A percentile compares a stretch with the other conserved stretches of the same genome.
These are phyloP conservation scores for Nicotiana rustica DNA, from an alignment of 305 asterid species.

Conservation along the genomic window DNA sequence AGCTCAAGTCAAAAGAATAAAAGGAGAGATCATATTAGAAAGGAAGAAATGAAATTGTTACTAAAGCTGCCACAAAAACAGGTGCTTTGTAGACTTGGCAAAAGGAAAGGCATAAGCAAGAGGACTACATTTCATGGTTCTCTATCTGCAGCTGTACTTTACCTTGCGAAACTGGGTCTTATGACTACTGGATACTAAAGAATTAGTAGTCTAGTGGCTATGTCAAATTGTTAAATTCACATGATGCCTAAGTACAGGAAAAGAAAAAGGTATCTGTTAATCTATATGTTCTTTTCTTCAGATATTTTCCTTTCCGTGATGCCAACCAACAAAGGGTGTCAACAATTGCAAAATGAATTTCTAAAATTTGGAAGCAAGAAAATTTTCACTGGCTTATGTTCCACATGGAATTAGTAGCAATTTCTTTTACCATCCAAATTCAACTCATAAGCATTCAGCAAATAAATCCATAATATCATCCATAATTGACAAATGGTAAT, in stretches of 20 bases:
- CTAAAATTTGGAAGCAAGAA: background rate
- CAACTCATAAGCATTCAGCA: background rate
- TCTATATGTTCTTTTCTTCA: constrained; percentile 22
- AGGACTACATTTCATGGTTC: background rate
- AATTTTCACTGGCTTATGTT: background rate
- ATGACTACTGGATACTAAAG: background rate
- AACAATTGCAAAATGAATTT: constrained; percentile 7
- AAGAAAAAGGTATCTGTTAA: background rate
- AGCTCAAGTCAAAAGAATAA: constrained; percentile 23
- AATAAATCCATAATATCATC: background rate
- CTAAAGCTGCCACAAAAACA: background rate
- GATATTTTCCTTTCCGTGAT: background rate
- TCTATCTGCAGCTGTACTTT: background rate
- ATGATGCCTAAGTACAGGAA: background rate
- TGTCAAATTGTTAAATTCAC: constrained; percentile 3
- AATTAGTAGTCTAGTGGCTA: constrained; percentile 3
- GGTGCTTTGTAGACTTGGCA: background rate
- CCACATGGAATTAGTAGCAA: background rate
- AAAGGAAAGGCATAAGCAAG: background rate
- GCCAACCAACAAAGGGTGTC: background rate
- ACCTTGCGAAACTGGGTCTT: background rate
- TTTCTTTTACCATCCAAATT: background rate
- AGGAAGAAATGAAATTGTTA: background rate
- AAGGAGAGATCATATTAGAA: background rate
- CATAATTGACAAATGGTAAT: constrained; percentile 3